These are phyloP conservation scores for Vigna nakashimae DNA, from an alignment of 306 rosid species.

Conservation along the genomic window DNA sequence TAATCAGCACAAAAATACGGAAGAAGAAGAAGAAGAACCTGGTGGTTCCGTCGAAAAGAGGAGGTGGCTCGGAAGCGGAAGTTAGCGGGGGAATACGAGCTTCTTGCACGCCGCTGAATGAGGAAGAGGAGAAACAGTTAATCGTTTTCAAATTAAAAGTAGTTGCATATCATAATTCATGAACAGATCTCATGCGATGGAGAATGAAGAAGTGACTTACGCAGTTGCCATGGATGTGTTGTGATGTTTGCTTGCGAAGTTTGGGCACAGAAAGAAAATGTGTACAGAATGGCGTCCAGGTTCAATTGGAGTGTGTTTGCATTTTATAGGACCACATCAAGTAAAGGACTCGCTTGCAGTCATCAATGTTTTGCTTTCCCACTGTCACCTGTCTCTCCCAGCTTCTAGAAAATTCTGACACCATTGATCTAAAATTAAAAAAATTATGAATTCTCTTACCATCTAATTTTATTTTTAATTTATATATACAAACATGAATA, in stretches of 20 bases:
- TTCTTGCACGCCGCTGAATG: slow-evolving; percentile 31
- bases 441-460: no score
- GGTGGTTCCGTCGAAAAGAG: slow-evolving; percentile 75
- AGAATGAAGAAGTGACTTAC: slow-evolving; percentile 28
- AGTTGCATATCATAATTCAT: background rate
- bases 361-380: background rate
- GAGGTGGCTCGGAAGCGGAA: slow-evolving; percentile 64
- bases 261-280: background rate
- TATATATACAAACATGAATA: no score
- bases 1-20: background rate
- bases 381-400: no score
- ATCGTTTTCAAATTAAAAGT: background rate
- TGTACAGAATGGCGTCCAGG: background rate
- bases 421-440: no score
- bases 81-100: slow-evolving; percentile 51
- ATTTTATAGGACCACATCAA: background rate
- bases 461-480: no score
- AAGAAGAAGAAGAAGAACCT: slow-evolving; percentile 48
- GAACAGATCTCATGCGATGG: background rate
- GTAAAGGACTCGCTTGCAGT: background rate
- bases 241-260: background rate
- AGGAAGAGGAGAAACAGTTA: background rate
- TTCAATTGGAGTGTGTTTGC: background rate
- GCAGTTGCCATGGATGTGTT: slow-evolving; percentile 38
- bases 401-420: no score